Evolutionary conservation across 495 filamentous ascomycete genomes (phyloP).

Genomic region (Trichoderma gamsii): DNA sequence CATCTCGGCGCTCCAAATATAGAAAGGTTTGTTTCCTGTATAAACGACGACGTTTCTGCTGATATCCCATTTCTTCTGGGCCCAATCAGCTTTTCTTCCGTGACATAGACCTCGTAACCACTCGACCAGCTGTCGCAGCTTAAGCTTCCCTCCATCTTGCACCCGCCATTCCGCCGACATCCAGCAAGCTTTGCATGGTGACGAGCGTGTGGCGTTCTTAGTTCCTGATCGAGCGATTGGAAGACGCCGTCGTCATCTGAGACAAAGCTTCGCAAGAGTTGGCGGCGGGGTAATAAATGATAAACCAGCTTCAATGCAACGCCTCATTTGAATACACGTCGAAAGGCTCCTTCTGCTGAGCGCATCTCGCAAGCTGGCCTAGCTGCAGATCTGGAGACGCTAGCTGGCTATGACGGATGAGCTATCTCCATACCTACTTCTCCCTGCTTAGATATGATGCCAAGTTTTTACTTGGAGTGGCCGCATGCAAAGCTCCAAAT

Average conservation of each 20-base stretch:
- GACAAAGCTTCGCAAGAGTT: conserved; percentile 12
- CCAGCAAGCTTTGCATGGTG: neutral
- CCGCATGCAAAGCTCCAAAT: neutral
- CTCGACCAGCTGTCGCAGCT: neutral
- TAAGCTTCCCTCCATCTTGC: conserved; percentile 1
- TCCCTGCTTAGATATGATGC: neutral
- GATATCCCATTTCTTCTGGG: neutral
- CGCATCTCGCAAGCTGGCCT: neutral
- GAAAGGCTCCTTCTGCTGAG: neutral
- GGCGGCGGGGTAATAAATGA: neutral
- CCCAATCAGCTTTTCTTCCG: neutral
- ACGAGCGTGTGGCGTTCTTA: neutral
- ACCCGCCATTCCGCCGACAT: neutral
- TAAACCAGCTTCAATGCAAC: neutral
- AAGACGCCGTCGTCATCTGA: conserved; percentile 1
- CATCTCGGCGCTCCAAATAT: neutral
- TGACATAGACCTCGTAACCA: neutral
- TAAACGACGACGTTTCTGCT: neutral
- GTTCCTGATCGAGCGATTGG: neutral
- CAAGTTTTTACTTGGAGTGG: neutral
- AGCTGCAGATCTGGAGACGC: conserved; percentile 8
- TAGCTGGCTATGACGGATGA: neutral
- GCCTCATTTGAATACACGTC: neutral
- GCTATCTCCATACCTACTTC: neutral
- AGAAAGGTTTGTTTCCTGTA: neutral